Conservation (phyloP, 768 basidiomycete genomes). For the Hygrophoropsis aurantiaca region DNA sequence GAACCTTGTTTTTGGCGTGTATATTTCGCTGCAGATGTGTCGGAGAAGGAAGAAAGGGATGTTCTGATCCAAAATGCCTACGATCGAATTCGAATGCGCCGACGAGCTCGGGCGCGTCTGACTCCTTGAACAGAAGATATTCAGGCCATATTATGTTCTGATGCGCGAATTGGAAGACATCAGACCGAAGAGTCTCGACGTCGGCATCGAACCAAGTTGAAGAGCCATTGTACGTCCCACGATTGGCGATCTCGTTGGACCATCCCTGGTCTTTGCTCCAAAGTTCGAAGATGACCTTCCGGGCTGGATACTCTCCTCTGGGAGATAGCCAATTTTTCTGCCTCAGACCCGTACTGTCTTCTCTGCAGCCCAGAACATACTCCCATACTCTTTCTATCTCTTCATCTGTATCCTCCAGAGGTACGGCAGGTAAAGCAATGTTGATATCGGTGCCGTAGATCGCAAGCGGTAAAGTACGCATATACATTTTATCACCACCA, state of each 20-base stretch:
- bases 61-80: not conserved
- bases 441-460: no score
- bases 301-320: not conserved
- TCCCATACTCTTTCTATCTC: no score
- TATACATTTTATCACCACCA: no score
- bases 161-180: not conserved
- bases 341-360: not conserved
- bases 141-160: not conserved
- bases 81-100: no score
- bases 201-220: slow-evolving; percentile 1
- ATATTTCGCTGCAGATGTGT: not conserved
- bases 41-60: not conserved
- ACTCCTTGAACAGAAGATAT: not conserved
- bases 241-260: not conserved
- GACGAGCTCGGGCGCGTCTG: not conserved
- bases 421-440: no score
- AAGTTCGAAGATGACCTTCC: not conserved
- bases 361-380: no score
- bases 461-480: no score
- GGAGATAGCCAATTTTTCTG: not conserved
- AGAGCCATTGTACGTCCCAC: not conserved
- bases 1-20: not conserved
- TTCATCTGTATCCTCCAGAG: no score
- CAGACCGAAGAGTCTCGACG: not conserved
- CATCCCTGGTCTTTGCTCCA: slow-evolving; percentile 1